phyloP scores from a whole-genome alignment of 495 filamentous ascomycete genomes.

The Rostrohypoxylon terebratum region DNA sequence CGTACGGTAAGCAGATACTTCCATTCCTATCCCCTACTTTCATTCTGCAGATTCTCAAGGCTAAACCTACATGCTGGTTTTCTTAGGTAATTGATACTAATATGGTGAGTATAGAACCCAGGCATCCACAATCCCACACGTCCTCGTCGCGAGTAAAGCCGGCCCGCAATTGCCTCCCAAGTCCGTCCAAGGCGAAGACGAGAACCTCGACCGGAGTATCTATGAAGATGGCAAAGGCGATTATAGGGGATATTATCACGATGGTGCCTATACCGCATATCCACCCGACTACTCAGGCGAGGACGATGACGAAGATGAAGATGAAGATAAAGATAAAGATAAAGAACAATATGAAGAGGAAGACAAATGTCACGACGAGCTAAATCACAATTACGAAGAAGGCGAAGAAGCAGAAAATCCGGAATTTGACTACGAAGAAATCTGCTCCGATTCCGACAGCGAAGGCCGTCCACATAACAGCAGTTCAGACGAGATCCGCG shows the following conservation, averaged over 20 bases:
- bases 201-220: conserved; percentile 54
- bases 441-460: conserved; percentile 32
- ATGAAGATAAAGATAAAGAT: conserved; percentile 32
- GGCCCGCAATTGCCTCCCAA: conserved; percentile 59
- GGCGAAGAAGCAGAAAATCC: conserved; percentile 10
- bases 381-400: conserved; percentile 12
- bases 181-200: conserved; percentile 46
- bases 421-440: conserved; percentile 30
- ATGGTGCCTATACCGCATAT: conserved; percentile 76
- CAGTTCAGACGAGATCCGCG: conserved; percentile 51
- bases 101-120: conserved; percentile 72
- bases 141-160: conserved; percentile 68
- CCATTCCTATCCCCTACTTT: conserved; percentile 29
- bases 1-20: conserved; percentile 74
- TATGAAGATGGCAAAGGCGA: conserved; percentile 60
- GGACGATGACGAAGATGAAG: conserved; percentile 33
- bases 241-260: conserved; percentile 70
- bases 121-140: conserved; percentile 74
- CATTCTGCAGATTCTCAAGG: conserved; percentile 27
- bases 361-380: conserved; percentile 28
- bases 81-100: conserved; percentile 50
- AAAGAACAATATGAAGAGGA: conserved; percentile 29
- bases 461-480: conserved; percentile 56
- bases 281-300: conserved; percentile 51
- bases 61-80: conserved; percentile 34